phyloP scores from a whole-genome alignment of 768 basidiomycete genomes.

The Termitomyces sp. region DNA sequence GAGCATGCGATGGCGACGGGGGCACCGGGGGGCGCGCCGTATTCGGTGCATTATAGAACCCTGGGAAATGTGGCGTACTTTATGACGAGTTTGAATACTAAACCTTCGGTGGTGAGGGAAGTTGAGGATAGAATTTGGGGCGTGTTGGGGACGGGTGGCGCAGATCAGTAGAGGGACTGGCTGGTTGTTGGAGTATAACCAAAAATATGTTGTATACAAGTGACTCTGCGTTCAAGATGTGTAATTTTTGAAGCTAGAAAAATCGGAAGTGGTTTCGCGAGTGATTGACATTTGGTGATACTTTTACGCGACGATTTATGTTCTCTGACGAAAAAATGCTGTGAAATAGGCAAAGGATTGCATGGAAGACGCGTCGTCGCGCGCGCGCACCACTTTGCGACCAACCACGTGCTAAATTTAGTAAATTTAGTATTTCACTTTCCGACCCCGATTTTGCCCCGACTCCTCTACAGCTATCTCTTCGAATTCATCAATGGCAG shows the following conservation, averaged over 20 bases:
- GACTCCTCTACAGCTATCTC: background rate
- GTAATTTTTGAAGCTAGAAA: too few relatives aligned
- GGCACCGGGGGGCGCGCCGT: slow-evolving; percentile 53
- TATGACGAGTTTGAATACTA: slow-evolving; percentile 85
- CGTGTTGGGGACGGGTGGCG: slow-evolving; percentile 17
- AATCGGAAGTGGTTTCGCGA: too few relatives aligned
- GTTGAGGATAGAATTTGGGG: slow-evolving; percentile 64
- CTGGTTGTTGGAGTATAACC: too few relatives aligned
- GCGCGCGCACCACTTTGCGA: too few relatives aligned
- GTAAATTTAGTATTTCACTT: background rate
- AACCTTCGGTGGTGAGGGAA: slow-evolving; percentile 46
- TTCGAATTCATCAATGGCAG: background rate
- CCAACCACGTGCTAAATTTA: too few relatives aligned
- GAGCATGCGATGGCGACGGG: slow-evolving; percentile 27
- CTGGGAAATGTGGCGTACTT: slow-evolving; percentile 92
- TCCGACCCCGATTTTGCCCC: background rate
- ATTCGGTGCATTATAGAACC: slow-evolving; percentile 82
- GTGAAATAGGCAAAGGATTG: too few relatives aligned
- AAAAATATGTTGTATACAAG: too few relatives aligned
- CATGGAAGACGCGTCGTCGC: too few relatives aligned
- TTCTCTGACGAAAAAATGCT: too few relatives aligned
- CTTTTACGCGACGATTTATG: too few relatives aligned
- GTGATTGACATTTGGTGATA: too few relatives aligned
- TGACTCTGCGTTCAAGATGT: too few relatives aligned
- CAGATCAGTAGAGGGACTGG: background rate